Conservation (phyloP, 2,329 filamentous ascomycete genomes). For the Paracorniculantispora psalliotae region DNA sequence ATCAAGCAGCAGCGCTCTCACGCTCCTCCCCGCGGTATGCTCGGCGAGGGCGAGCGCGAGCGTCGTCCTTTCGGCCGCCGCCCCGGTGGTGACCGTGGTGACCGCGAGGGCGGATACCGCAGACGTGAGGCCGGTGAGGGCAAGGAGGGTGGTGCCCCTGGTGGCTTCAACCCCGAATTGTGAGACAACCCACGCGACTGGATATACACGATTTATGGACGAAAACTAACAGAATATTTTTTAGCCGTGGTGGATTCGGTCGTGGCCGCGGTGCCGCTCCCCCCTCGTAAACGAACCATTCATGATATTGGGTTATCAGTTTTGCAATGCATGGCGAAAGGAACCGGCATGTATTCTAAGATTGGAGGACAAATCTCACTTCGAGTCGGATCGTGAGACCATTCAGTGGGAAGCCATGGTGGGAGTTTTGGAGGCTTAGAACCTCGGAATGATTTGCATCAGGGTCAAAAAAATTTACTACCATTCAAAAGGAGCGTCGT, state of each 20-base stretch:
- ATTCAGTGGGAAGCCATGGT: constrained; percentile 37
- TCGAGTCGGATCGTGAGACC: constrained; percentile 36
- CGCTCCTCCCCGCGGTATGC: constrained; percentile 97
- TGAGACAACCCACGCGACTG: constrained; percentile 40
- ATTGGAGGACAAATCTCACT: constrained; percentile 36
- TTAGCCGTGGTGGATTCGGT: constrained; percentile 79
- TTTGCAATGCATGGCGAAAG: constrained; percentile 39
- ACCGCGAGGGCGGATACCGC: constrained; percentile 87
- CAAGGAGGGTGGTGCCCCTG: constrained; percentile 89
- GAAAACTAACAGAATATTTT: constrained; percentile 29
- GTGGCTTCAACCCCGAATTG: constrained; percentile 90
- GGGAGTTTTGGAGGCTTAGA: constrained; percentile 44
- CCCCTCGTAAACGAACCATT: constrained; percentile 51
- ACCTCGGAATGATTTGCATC: constrained; percentile 47
- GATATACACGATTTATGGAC: neutral
- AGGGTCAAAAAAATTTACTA: constrained; percentile 34
- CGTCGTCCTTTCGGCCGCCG: constrained; percentile 69
- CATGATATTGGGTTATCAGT: constrained; percentile 39
- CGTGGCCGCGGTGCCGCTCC: constrained; percentile 79
- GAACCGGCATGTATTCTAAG: constrained; percentile 46
- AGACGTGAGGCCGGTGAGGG: constrained; percentile 79
- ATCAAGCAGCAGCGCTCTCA: constrained; percentile 99
- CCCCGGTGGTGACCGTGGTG: constrained; percentile 59
- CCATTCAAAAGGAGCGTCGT: constrained; percentile 10
- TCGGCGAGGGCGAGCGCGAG: constrained; percentile 80